Base-by-base conservation (phyloP, 139 green algal genomes). In the Marvania coccoides region DNA sequence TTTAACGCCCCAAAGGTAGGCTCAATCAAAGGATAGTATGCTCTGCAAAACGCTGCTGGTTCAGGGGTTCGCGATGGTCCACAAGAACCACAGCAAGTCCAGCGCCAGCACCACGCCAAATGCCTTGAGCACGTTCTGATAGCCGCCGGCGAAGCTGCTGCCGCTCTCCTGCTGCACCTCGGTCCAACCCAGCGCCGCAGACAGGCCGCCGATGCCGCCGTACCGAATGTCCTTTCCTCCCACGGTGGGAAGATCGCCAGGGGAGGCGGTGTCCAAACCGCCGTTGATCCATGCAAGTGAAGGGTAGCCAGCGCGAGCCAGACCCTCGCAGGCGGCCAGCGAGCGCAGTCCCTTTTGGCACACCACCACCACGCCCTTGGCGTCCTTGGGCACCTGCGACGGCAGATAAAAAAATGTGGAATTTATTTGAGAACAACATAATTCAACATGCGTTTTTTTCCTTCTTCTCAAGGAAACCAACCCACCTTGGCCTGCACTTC, bases 271-370 rank as follows among this genome's bases (percentile, higher is more conserved):
- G 71, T 96, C 90, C 28, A 93, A 83, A 48, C 90, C 90, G 28
- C 90, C 90, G 63, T 93, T 97, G 74, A 96, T 74, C 91, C 91
- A 97, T 4, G 84, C 90, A 54, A 97, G 60, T n/a, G 63, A 76
- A 13, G 31, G 13, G 60, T 97, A 97, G 5, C 88, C 67, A 14
- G 58, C 59, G 36, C 59, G 47, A 48, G 40, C 65, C 55, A 78
- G 47, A 30, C 40, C 34, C 57, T 78, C 88, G 65, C 84, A 92
- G 6, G 87, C 86, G 3, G 88, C 86, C 26, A 96, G 80, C 12
- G 86, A 94, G 57, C 90, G 77, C 36, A 97, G 79, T 31, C 91
- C 91, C 77, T 95, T 96, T 71, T 96, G 88, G 77, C 91, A 97
- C 28, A 73, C 80, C 9, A 97, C 82, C 4, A 97, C 67, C 12